Base-by-base conservation (phyloP, 2,329 filamentous ascomycete genomes). In the Neonectria magnoliae region DNA sequence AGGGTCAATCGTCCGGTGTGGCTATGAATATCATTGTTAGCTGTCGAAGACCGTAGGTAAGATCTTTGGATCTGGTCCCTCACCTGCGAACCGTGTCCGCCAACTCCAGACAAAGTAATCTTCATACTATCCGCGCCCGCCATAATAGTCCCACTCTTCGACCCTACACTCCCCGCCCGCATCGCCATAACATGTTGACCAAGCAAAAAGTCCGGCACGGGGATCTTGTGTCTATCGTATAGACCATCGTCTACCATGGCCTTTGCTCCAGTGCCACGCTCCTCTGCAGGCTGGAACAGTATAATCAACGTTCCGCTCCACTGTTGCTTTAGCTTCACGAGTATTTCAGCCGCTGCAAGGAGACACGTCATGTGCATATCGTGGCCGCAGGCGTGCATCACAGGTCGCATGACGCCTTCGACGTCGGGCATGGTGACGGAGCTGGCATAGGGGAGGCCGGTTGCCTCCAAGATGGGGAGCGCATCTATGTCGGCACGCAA, bases 311-410 rank as follows among this genome's bases (percentile, higher is more conserved):
- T 92, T 0, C 90, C 90, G 10, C 75, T 79, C 90, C 90, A 93
- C 1, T 66, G 33, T 0, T 81, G 69, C n/a, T 76, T 80, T 0
- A 78, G 74, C 0, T 75, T 76, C 1, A 81, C 76, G 0, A 93
- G 78, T 0, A 83, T 78, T 20, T 84, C 80, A 0, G 87, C 83
- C 0, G 85, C 84, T 0, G 83, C 89, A 1, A 91, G 79, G 4
- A 91, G 78, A 33, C 80, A 79, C 0, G 87, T 82, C 27, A 91
- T 85, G 72, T 92, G 89, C 79, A 90, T 87, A 68, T 90, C 88
- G 70, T 91, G 89, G 0, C 89, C 90, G 73, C 89, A 91, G 22
- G 88, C 89, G 75, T 91, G 90, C 89, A 91, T 91, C 0, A 89
- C 85, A 0, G 86, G 84, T 57, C 84, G 83, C 58, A 55, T 41